Evolutionary conservation across 2,329 filamentous ascomycete genomes (phyloP), one percentile per base, ranked within the genome.

Genomic region (Waltergamsia citrina): DNA sequence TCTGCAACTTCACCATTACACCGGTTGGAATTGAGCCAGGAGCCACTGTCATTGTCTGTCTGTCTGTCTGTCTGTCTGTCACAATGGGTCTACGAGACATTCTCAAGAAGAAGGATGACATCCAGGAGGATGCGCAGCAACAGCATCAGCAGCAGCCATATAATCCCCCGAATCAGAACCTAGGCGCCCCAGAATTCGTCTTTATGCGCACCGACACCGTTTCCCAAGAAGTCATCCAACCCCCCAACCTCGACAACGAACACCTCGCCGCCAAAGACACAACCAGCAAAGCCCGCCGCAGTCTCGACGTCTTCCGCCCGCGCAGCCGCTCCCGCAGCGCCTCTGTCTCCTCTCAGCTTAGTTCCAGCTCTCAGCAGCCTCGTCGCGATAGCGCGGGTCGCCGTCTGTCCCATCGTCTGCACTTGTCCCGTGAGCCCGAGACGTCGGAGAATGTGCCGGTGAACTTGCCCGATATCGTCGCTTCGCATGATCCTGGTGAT

Each of bases 161-260:
- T 14, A 21, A 33, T 21, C 20, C 24, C 7, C 25, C 25, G 4
- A 20, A 11, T 16, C 45, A 54, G 29, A 53, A 47, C 35, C 52
- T 63, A 26, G 51, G 40, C 37, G 53, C 66, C 2, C 78, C 81
- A 37, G 78, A 84, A 45, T 86, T 95, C 62, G 85, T 71, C 42
- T 86, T 95, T 61, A 71, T 92, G 50, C 81, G 87, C 41, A 81
- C 85, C 43, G 90, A 94, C 51, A 94, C 88, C 1, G 62, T 78
- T 43, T 78, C 80, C 2, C 74, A 87, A 52, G 86, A 95, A 55
- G 64, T 81, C 43, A 85, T 94, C 53, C 67, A 76, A 36, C 83
- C 85, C 9, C 82, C 86, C 22, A 24, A n/a, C 22, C 8, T 24
- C 22, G 50, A 54, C 40, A 45, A 53, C 38, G 49, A 52, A 46